Conservation (phyloP, 768 basidiomycete genomes). For the Royoungia palumana region DNA sequence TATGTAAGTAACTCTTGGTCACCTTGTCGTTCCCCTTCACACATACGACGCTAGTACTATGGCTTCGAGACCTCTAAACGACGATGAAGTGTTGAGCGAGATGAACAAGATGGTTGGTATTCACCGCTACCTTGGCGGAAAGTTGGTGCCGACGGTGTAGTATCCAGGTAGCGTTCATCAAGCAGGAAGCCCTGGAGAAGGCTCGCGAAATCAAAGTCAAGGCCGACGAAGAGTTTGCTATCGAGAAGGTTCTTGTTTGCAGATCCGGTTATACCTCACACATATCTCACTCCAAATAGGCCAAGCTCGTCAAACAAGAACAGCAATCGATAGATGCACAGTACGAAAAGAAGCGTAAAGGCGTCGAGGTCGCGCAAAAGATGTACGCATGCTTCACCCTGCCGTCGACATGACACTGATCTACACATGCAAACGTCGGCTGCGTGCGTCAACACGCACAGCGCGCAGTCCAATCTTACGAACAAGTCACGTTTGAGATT, state of each 20-base stretch:
- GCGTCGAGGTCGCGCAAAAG: conserved; percentile 90
- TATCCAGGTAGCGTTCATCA: conserved; percentile 91
- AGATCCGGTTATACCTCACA: not conserved
- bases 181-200: conserved; percentile 97
- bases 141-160: too few relatives aligned
- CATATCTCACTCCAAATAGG: too few relatives aligned
- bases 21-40: too few relatives aligned
- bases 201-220: conserved; percentile 96
- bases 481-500: conserved; percentile 93
- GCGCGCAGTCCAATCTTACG: conserved; percentile 92
- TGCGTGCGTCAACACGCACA: conserved; percentile 28
- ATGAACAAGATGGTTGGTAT: conserved; percentile 95
- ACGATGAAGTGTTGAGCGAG: conserved; percentile 93
- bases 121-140: too few relatives aligned
- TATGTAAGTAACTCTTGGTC: too few relatives aligned
- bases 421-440: not conserved
- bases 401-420: not conserved
- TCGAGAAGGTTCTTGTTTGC: conserved; percentile 96
- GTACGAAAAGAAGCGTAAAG: conserved; percentile 95
- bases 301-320: conserved; percentile 96
- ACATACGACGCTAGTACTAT: conserved; percentile 42
- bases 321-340: conserved; percentile 90
- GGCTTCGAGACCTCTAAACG: conserved; percentile 79
- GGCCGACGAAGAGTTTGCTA: conserved; percentile 98
- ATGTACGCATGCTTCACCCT: conserved; percentile 56